Conservation (phyloP, 2,329 filamentous ascomycete species). For the Emmonsia crescens region DNA sequence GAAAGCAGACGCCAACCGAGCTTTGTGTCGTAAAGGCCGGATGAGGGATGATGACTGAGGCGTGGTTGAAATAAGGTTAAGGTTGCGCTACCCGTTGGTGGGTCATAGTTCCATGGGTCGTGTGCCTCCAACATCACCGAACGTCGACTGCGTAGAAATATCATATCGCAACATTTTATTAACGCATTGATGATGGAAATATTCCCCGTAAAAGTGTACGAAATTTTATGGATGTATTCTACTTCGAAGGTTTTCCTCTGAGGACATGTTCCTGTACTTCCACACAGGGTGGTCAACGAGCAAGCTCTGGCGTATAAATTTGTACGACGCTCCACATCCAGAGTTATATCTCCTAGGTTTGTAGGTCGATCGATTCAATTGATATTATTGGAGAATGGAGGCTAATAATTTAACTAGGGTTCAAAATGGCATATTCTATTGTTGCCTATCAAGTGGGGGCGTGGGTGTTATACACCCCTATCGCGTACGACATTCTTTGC, state of each 20-base stretch:
- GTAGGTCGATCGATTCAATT: neutral
- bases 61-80: slow-evolving; percentile 3
- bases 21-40: neutral
- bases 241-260: neutral
- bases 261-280: neutral
- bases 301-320: neutral
- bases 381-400: neutral
- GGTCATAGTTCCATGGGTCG: neutral
- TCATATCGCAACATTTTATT: neutral
- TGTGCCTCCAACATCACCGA: neutral
- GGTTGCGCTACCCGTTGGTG: neutral
- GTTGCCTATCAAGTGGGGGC: neutral
- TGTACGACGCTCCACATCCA: neutral
- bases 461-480: neutral
- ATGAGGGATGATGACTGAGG: too few species aligned
- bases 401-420: neutral
- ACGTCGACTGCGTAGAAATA: neutral
- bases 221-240: neutral
- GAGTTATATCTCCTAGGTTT: neutral
- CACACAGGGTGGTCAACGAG: neutral
- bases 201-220: neutral
- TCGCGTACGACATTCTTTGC: neutral
- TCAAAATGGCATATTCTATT: neutral
- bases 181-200: neutral
- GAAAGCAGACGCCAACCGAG: neutral